phyloP scores from a whole-genome alignment of 306 rosid species.

The Crataegus laevigata region DNA sequence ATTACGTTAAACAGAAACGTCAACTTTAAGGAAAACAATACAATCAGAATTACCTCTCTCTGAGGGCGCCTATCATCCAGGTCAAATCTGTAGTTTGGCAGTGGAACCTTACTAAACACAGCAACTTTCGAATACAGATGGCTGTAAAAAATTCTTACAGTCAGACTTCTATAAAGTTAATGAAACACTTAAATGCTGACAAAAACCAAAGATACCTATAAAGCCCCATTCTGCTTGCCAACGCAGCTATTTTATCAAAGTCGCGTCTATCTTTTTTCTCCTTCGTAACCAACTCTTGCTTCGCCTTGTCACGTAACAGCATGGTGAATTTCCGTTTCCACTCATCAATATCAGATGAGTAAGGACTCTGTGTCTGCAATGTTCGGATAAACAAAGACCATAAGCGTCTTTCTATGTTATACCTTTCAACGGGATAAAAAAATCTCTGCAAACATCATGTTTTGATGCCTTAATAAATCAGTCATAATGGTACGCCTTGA shows the following conservation, averaged over 20 bases:
- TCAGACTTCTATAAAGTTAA: slow-evolving; percentile 9
- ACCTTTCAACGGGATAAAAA: not conserved
- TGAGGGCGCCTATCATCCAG: slow-evolving; percentile 86
- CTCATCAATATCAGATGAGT: slow-evolving; percentile 25
- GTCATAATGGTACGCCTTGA: not conserved
- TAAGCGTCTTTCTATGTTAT: not conserved
- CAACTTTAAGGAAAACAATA: slow-evolving; percentile 2
- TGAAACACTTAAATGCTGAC: not conserved
- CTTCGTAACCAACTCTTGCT: slow-evolving; percentile 70
- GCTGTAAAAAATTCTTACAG: slow-evolving; percentile 45
- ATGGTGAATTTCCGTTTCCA: slow-evolving; percentile 54
- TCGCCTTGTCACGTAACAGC: slow-evolving; percentile 57
- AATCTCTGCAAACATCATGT: not conserved
- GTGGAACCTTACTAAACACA: slow-evolving; percentile 81
- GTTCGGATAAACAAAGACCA: not conserved
- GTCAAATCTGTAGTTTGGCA: slow-evolving; percentile 94
- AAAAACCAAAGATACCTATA: slow-evolving; percentile 43
- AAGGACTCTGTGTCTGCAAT: slow-evolving; percentile 41
- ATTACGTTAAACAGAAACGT: not conserved
- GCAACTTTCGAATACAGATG: slow-evolving; percentile 71
- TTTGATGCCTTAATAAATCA: not conserved
- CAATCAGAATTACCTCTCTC: slow-evolving; percentile 59
- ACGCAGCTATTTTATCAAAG: slow-evolving; percentile 59
- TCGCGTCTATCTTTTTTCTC: slow-evolving; percentile 81
- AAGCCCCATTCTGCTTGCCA: slow-evolving; percentile 78